These are phyloP conservation scores for Tetrastigma voinierianum DNA, from an alignment of 164 flowering plant genomes.

Conservation along the genomic window DNA sequence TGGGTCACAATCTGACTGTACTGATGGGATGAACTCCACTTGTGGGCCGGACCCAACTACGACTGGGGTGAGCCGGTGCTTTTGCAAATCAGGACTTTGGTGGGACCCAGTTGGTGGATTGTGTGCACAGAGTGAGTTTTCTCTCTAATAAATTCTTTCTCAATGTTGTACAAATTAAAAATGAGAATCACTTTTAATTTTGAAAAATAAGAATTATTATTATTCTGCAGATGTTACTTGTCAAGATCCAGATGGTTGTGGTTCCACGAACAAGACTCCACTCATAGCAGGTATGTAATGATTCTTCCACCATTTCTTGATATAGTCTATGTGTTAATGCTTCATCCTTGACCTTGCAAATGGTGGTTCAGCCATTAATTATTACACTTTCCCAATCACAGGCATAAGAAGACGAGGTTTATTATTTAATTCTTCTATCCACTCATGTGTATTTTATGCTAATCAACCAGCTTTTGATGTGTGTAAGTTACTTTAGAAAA, in stretches of 20 bases:
- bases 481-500: too few species aligned
- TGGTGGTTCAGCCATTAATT: too few species aligned
- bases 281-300: slow-evolving; percentile 44
- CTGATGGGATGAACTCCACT: slow-evolving; percentile 26
- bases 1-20: slow-evolving; percentile 37
- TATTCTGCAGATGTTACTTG: slow-evolving; percentile 27
- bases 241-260: slow-evolving; percentile 34
- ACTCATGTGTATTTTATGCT: too few species aligned
- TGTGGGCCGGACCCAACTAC: slow-evolving; percentile 34
- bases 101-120: slow-evolving; percentile 49
- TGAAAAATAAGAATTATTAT: neutral
- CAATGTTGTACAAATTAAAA: neutral
- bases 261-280: slow-evolving; percentile 20
- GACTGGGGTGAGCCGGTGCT: slow-evolving; percentile 36
- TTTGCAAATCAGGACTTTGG: slow-evolving; percentile 34
- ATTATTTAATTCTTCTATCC: too few species aligned
- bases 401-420: too few species aligned
- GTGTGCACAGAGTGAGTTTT: slow-evolving; percentile 38
- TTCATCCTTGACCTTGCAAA: neutral
- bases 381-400: too few species aligned
- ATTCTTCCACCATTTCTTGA: too few species aligned
- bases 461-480: too few species aligned
- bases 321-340: too few species aligned
- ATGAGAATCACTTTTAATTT: neutral
- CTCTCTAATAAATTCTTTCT: neutral